Evolutionary conservation across 495 filamentous ascomycete species (phyloP), one percentile per base, ranked within the genome.

Genomic region (Aspergillus coremiiformis): DNA sequence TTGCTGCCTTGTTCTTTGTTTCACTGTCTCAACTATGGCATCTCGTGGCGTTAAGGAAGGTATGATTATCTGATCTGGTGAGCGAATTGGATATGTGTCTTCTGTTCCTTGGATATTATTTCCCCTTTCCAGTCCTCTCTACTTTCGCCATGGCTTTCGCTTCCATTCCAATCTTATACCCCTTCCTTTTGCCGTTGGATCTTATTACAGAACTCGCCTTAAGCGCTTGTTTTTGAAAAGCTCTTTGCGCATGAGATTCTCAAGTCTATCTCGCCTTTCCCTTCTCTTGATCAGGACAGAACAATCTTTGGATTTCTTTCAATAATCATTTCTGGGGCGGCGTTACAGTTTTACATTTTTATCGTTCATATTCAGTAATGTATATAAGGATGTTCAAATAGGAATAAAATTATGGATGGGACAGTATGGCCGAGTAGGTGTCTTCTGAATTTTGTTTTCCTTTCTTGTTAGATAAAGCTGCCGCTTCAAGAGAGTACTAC

Each of bases 31-130:
- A 43, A 35, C 44, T 42, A 37, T 60, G 47, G 58, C 54, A 60
- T 60, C 42, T 47, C 19, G 24, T 52, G 58, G 58, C 54, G 58
- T 60, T 56, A 47, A 41, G 43, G 50, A 35, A 55, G 41, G 26
- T 46, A 35, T 53, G 49, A 24, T 24, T 33, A 23, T 32, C 42
- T 53, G 21, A 45, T 49, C 29, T 37, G 35, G 24, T 54, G 39
- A 23, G 41, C 23, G 33, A 47, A 19, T 21, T 56, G 14, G 20
- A 48, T 46, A 24, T 39, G 43, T 42, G 17, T 55, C n/a, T 50
- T 39, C 20, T 30, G 23, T 49, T 46, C 33, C 23, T 44, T 26
- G 37, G 17, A 35, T 52, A 30, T 47, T n/a, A 33, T 47, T 37
- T 39, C 17, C 32, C 30, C 41, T 24, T 48, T 48, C 23, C 14